phyloP scores from a whole-genome alignment of 306 rosid species.

The Quercus aquifolioides region DNA sequence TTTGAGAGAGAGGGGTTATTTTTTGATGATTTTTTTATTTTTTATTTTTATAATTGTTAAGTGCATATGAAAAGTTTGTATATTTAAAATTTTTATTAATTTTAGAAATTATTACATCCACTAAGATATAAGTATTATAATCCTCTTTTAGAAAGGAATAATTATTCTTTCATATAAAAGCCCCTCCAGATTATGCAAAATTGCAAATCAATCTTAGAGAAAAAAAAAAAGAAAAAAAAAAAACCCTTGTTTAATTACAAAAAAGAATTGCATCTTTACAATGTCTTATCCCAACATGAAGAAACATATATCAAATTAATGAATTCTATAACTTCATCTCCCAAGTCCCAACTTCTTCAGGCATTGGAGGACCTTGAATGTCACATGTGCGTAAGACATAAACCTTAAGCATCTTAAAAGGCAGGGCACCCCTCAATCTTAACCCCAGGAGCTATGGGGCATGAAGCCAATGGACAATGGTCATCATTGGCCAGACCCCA shows the following conservation, averaged over 20 bases:
- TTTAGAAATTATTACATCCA: too few species aligned
- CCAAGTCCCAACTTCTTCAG: background rate
- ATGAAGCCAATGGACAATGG: constrained; percentile 56
- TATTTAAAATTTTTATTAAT: too few species aligned
- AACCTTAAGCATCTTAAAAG: background rate
- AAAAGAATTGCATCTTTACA: background rate
- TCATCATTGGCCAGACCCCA: constrained; percentile 57
- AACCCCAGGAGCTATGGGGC: constrained; percentile 71
- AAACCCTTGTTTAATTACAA: background rate
- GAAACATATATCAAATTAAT: background rate
- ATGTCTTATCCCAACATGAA: background rate
- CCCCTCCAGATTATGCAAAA: too few species aligned
- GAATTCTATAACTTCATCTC: background rate
- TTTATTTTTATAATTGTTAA: too few species aligned
- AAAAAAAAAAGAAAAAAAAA: background rate
- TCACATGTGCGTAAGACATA: too few species aligned
- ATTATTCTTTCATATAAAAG: too few species aligned
- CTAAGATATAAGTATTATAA: too few species aligned
- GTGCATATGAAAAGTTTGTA: too few species aligned
- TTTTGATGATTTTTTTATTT: too few species aligned
- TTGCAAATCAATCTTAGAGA: too few species aligned
- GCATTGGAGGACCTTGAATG: background rate
- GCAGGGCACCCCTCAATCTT: constrained; percentile 47
- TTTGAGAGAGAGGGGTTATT: too few species aligned
- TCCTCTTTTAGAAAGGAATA: too few species aligned